Evolutionary conservation across 108 stramenopile species (phyloP).

Genomic region (Craspedostauros australis): DNA sequence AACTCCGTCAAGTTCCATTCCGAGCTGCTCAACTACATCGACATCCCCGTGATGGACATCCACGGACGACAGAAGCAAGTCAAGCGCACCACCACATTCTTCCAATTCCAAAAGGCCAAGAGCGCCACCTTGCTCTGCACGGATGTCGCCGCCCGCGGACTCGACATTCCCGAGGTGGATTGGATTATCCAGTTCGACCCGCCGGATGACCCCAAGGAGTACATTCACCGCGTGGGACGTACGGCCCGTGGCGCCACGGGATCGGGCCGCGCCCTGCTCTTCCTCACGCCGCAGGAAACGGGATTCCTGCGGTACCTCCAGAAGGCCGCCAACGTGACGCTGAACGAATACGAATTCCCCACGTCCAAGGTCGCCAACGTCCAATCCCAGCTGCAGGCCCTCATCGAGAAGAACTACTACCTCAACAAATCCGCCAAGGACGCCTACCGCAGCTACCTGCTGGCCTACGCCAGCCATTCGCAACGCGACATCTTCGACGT

Average conservation of each 20-base stretch:
- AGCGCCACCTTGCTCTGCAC: conserved; percentile 96
- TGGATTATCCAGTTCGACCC: conserved; percentile 99
- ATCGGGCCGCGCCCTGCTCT: conserved; percentile 93
- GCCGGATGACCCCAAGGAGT: conserved; percentile 98
- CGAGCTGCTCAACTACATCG: conserved; percentile 97
- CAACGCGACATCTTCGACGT: conserved; percentile 98
- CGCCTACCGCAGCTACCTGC: conserved; percentile 93
- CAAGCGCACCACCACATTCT: conserved; percentile 97
- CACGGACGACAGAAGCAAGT: conserved; percentile 99
- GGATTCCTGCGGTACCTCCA: conserved; percentile 95
- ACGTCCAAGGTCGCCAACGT: conserved; percentile 92
- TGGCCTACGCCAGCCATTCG: conserved; percentile 96
- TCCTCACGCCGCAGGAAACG: conserved; percentile 96
- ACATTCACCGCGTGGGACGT: conserved; percentile 88
- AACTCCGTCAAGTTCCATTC: conserved; percentile 99
- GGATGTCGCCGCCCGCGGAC: conserved; percentile 94
- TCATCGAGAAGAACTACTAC: conserved; percentile 99
- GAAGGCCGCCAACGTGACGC: conserved; percentile 88
- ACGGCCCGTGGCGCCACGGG: conserved; percentile 92
- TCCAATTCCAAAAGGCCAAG: conserved; percentile 94
- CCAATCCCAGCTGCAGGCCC: conserved; percentile 85
- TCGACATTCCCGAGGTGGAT: conserved; percentile 95
- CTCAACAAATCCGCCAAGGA: conserved; percentile 93
- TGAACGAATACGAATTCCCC: conserved; percentile 99
- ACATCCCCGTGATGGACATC: conserved; percentile 97